Base-by-base conservation (phyloP, 2,329 filamentous ascomycete species). In the Aureobasidium lini region DNA sequence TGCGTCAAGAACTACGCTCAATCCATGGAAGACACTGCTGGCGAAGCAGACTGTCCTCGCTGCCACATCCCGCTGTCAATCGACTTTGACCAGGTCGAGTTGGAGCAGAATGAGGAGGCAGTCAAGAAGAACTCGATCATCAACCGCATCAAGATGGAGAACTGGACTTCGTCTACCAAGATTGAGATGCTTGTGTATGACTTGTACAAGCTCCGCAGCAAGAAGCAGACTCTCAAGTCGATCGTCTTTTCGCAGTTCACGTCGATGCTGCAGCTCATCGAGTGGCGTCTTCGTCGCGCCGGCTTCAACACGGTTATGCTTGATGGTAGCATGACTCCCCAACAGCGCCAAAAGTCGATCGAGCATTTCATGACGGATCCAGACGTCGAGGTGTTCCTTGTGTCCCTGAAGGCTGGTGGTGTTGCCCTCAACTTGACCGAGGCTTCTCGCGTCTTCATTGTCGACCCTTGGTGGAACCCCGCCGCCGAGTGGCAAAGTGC, bases 381-480 rank as follows among this genome's bases (percentile, higher is more conserved):
- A 4, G 86, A 96, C 62, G 91, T 96, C 2, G 94, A 97, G 73
- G 94, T 95, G 60, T 99, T 99, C 73, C 78, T 99, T 1, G 94
- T 99, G 0, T 96, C 92, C 0, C 80, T 99, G 62, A 97, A 97
- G 75, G 94, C 94, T 6, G 94, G 94, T 42, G 94, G 94, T 69
- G 94, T 99, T 0, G 94, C 94, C 0, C 78, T 99, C 63, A 99
- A 99, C 69, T 76, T 99, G 62, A 97, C 93, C 0, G 94, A 99
- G 73, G 94, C 94, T 0, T 95, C 90, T 2, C 82, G 90, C 50
- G 94, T 99, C 9, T 97, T 96, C 73, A 96, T 97, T 62, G 86
- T 97, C 61, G 94, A 99, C 68, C 94, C 94, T 80, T 97, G 94
- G 94, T 99, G 94, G 94, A 97, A 97, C 66, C 94, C 94, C n/a